Percentiles rank a stretch among this genome's conserved stretches.
Evolutionary conservation across 306 rosid genomes (phyloP).

Genomic region (Quercus berberidifolia): DNA sequence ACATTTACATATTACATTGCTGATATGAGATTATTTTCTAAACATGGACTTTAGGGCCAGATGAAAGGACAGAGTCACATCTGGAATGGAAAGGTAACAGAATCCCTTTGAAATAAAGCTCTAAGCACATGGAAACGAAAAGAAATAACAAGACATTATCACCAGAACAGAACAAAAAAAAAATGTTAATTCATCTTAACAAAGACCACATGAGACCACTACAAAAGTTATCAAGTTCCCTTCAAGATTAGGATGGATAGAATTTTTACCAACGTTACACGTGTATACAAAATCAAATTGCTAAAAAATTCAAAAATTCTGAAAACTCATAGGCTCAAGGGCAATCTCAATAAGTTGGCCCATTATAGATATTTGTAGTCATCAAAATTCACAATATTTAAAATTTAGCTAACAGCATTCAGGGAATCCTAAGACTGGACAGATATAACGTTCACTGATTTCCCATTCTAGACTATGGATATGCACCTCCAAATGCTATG

Average conservation of each 20-base stretch:
- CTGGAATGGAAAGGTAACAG: background rate
- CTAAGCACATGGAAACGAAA: background rate
- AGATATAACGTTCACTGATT: background rate
- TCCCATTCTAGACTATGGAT: background rate
- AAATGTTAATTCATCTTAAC: background rate
- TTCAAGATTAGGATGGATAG: background rate
- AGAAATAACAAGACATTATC: background rate
- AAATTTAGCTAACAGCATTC: background rate
- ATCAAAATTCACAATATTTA: background rate
- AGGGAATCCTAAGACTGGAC: background rate
- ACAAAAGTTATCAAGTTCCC: background rate
- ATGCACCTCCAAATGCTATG: background rate
- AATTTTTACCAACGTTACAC: background rate
- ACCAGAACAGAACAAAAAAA: constrained; percentile 5
- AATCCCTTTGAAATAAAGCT: background rate
- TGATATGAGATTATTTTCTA: background rate
- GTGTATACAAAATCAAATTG: background rate
- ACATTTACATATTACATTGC: background rate
- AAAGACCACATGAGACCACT: background rate
- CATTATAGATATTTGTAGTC: background rate
- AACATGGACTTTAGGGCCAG: background rate
- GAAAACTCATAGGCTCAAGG: background rate
- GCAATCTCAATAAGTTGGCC: background rate
- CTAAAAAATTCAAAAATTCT: background rate
- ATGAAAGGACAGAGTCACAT: background rate